A percentile compares a stretch with the other conserved stretches of the same genome.
Conservation (phyloP, 495 filamentous ascomycete genomes). For the Staphylotrichum longicolle region DNA sequence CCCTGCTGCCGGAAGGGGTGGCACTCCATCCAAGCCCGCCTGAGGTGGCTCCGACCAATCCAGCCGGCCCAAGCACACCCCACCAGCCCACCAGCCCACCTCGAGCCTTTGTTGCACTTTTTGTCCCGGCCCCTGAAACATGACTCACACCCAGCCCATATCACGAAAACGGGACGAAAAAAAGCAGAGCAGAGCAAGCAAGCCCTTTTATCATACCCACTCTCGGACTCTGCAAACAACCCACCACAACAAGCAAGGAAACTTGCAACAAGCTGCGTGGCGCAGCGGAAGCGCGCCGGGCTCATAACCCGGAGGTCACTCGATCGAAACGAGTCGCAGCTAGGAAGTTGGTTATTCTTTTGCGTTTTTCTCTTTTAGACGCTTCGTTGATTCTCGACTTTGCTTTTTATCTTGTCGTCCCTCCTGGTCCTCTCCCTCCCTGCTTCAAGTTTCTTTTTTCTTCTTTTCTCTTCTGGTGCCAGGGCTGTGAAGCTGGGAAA, state of each 20-base stretch:
- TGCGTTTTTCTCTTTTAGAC: neutral
- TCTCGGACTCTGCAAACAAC: too few relatives aligned
- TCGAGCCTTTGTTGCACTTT: neutral
- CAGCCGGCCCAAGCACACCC: neutral
- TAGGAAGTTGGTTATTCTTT: slow-evolving; percentile 20
- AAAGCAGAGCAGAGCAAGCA: too few relatives aligned
- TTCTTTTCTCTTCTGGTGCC: too few relatives aligned
- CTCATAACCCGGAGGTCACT: slow-evolving; percentile 37
- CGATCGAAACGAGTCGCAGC: slow-evolving; percentile 33
- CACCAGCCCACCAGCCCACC: neutral
- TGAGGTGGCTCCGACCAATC: neutral
- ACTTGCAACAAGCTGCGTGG: slow-evolving; percentile 22
- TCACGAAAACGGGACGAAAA: too few relatives aligned
- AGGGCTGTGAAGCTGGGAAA: too few relatives aligned
- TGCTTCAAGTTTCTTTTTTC: too few relatives aligned
- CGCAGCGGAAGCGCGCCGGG: slow-evolving; percentile 35
- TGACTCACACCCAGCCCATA: slow-evolving; percentile 3
- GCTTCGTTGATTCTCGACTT: neutral
- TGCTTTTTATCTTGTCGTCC: neutral
- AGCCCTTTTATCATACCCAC: too few relatives aligned
- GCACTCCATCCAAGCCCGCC: too few relatives aligned
- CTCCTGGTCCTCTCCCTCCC: too few relatives aligned
- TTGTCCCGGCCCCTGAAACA: neutral
- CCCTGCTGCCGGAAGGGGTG: too few relatives aligned
- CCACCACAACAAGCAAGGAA: neutral